These are phyloP conservation scores for Primulina huaijiensis DNA, from an alignment of 257 asterid species.

Conservation along the genomic window DNA sequence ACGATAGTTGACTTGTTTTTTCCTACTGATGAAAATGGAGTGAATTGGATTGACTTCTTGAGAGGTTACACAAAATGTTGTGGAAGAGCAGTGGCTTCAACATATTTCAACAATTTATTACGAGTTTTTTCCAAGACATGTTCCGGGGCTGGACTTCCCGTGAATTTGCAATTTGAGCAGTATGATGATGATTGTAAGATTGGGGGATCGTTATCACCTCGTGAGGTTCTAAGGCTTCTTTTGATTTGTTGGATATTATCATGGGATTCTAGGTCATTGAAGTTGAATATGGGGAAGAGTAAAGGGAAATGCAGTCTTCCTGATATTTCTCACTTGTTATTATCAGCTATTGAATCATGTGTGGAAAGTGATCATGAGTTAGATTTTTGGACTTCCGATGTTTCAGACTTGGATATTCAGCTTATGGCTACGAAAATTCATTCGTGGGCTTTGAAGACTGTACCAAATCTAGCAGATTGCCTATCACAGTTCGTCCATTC, in stretches of 20 bases:
- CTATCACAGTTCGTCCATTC: conserved; percentile 63
- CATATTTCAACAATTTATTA: conserved; percentile 51
- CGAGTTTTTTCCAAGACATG: conserved; percentile 43
- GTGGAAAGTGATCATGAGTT: conserved; percentile 38
- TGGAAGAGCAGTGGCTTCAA: conserved; percentile 58
- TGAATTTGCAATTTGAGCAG: conserved; percentile 53
- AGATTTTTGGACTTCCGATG: conserved; percentile 52
- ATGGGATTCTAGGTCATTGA: conserved; percentile 57
- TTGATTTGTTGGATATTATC: conserved; percentile 65
- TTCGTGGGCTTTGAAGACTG: conserved; percentile 69
- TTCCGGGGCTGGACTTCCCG: conserved; percentile 67
- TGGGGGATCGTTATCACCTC: conserved; percentile 52
- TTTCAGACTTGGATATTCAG: conserved; percentile 44
- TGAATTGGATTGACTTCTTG: conserved; percentile 75
- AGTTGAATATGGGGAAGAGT: conserved; percentile 24
- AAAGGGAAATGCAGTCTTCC: conserved; percentile 47
- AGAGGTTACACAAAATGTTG: conserved; percentile 75
- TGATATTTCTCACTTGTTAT: conserved; percentile 65
- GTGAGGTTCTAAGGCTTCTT: conserved; percentile 52
- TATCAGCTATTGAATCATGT: conserved; percentile 61
- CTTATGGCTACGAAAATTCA: conserved; percentile 63
- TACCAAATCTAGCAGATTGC: conserved; percentile 78
- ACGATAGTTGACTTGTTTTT: conserved; percentile 70
- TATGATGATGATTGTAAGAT: conserved; percentile 62
- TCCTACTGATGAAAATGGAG: conserved; percentile 39